Evolutionary conservation across 179 eudicot genomes (phyloP).

Genomic region (Camellia oleifera): DNA sequence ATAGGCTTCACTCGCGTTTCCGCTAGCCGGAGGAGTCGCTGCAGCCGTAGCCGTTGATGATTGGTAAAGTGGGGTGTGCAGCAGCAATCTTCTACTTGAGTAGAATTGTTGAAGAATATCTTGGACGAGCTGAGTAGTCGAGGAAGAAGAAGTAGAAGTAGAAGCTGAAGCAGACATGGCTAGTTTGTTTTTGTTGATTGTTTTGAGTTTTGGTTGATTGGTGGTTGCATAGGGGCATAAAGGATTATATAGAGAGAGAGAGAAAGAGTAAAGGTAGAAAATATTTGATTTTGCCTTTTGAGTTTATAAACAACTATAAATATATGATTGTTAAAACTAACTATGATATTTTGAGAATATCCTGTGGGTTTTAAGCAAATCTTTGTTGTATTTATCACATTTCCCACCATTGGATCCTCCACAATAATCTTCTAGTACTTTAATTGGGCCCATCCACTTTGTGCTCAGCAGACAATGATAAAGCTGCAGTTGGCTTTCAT

Average conservation of each 20-base stretch:
- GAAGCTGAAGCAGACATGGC: background rate
- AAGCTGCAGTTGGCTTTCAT: constrained; percentile 3
- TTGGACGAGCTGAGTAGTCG: constrained; percentile 37
- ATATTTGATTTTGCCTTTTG: constrained; percentile 5
- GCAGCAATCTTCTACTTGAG: constrained; percentile 47
- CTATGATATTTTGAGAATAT: constrained; percentile 12
- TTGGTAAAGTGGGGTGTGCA: constrained; percentile 28
- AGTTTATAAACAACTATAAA: background rate
- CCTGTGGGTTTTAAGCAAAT: constrained; percentile 4
- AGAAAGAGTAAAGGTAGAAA: background rate
- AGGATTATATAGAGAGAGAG: background rate
- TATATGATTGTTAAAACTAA: background rate
- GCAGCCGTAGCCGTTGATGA: constrained; percentile 3
- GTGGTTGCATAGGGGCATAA: background rate
- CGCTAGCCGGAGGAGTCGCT: constrained; percentile 26
- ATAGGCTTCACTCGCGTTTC: constrained; percentile 31
- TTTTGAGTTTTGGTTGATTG: background rate
- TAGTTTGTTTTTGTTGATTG: background rate
- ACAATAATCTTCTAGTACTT: constrained; percentile 7
- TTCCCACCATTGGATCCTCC: constrained; percentile 22
- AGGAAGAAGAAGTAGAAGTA: constrained; percentile 20
- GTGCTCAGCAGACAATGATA: background rate
- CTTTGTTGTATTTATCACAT: background rate
- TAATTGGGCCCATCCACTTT: constrained; percentile 24
- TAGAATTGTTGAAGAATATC: constrained; percentile 34